Base-by-base conservation (phyloP, 1,139 yeast genomes). In the Lodderomyces theae region DNA sequence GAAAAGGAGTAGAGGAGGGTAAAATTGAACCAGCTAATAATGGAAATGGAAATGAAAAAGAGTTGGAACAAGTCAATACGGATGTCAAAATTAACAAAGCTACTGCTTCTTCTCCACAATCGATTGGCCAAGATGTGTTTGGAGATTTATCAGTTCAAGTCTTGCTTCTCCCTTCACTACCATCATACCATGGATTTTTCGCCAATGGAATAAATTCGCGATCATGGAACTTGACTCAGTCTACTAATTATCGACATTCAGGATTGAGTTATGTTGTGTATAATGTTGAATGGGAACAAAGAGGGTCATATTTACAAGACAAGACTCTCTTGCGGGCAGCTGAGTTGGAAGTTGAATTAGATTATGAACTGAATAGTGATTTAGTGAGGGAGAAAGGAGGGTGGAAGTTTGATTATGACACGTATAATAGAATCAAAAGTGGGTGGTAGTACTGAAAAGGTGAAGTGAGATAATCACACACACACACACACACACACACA, bases 141-240 rank as follows among this genome's bases (percentile, higher is more conserved):
- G 54, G 59, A 1, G 95, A 87, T 56, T 62, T 89, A 31, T 70
- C 86, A 13, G 92, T 84, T 7, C 83, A 87, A 8, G 46, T 92
- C 6, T 58, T 86, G 15, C 57, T 90, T 17, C 66, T 90, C 39
- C 97, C 97, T 0, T 66, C 79, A 2, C 65, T 90, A 41, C 70
- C 71, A 10, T 51, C 56, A 35, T 90, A 90, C 54, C 60, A 63
- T 18, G 92, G 96, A 1, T 67, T 72, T 32, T 82, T 62, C 55
- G 72, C 85, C 31, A 71, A 85, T 58, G 90, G 86, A 2, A 63
- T 89, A 46, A 78, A 80, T 52, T 80, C 96, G 1, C 71, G 97
- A 41, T 63, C 78, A 1, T 90, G 97, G 97, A 37, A 37, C 18
- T 17, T 37, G 8, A 15, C 23, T 4, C 26, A 29, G 16, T 12